Percentiles rank a stretch among this genome's conserved stretches.
phyloP scores from a whole-genome alignment of 805 yeast genomes.

The Candida sakaeoensis region DNA sequence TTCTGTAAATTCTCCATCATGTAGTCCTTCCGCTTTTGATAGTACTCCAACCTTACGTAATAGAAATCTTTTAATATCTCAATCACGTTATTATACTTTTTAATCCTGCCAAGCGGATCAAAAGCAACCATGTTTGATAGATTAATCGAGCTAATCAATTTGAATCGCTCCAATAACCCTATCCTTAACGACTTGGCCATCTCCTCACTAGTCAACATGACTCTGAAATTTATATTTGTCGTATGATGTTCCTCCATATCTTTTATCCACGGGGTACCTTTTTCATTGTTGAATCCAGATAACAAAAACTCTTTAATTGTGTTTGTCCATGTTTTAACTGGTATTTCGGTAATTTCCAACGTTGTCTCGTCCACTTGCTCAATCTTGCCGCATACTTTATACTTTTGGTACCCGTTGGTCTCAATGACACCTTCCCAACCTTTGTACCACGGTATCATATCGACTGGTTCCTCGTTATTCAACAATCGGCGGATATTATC shows the following conservation, averaged over 20 bases:
- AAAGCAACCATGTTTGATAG: conserved; percentile 93
- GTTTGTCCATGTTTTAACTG: conserved; percentile 89
- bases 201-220: conserved; percentile 71
- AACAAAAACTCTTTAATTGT: conserved; percentile 82
- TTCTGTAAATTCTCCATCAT: conserved; percentile 65
- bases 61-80: conserved; percentile 84
- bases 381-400: conserved; percentile 72
- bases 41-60: conserved; percentile 80
- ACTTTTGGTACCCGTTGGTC: conserved; percentile 60
- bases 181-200: conserved; percentile 73
- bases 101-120: conserved; percentile 83
- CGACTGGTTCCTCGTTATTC: conserved; percentile 64
- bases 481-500: conserved; percentile 68
- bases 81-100: conserved; percentile 69
- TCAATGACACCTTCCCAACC: conserved; percentile 91
- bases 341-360: conserved; percentile 86
- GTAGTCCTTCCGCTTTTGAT: conserved; percentile 86
- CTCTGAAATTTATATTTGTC: conserved; percentile 70
- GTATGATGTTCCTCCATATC: conserved; percentile 96
- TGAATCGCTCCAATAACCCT: conserved; percentile 84
- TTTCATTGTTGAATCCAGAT: conserved; percentile 76
- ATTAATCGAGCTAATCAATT: conserved; percentile 62
- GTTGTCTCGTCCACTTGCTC: conserved; percentile 78
- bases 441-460: conserved; percentile 89
- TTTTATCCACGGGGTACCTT: conserved; percentile 77